Percentiles rank a stretch among this genome's conserved stretches.
Evolutionary conservation across 2,329 filamentous ascomycete genomes (phyloP).

Genomic region (Cladosporium sp.): DNA sequence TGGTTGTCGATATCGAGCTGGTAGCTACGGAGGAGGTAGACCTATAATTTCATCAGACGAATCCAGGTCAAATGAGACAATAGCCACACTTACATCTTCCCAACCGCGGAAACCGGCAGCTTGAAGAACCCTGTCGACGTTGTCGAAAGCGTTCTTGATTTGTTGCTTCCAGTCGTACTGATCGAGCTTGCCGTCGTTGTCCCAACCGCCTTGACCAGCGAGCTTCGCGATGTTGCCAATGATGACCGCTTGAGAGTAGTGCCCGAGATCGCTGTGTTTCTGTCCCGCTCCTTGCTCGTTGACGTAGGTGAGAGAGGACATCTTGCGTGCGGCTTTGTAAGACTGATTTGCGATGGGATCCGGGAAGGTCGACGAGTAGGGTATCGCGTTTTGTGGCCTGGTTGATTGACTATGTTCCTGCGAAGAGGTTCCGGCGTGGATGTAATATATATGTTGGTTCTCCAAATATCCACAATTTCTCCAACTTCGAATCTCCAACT

Average conservation of each 20-base stretch:
- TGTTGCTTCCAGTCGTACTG: constrained; percentile 17
- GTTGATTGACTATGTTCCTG: not conserved
- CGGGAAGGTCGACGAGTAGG: not conserved
- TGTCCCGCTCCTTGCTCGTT: constrained; percentile 16
- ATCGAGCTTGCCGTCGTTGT: not conserved
- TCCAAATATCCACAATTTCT: not conserved
- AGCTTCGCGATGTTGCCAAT: constrained; percentile 14
- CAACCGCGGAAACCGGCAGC: constrained; percentile 10
- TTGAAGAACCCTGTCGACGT: constrained; percentile 16
- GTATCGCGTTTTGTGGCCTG: not conserved
- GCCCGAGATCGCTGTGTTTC: constrained; percentile 8
- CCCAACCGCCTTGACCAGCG: constrained; percentile 18
- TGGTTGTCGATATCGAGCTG: not conserved
- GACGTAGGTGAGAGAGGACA: constrained; percentile 15
- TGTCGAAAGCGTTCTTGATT: constrained; percentile 18
- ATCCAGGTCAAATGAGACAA: not conserved
- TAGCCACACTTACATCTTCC: constrained; percentile 10
- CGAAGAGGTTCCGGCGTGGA: not conserved
- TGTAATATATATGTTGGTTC: not conserved
- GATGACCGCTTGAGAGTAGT: constrained; percentile 17
- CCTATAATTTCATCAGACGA: not conserved
- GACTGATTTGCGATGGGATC: not conserved
- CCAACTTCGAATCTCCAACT: not conserved
- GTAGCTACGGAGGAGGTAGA: not conserved
- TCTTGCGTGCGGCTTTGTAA: not conserved